These are phyloP conservation scores for Phaffia tasmanica DNA, from an alignment of 768 basidiomycete species.

Conservation along the genomic window DNA sequence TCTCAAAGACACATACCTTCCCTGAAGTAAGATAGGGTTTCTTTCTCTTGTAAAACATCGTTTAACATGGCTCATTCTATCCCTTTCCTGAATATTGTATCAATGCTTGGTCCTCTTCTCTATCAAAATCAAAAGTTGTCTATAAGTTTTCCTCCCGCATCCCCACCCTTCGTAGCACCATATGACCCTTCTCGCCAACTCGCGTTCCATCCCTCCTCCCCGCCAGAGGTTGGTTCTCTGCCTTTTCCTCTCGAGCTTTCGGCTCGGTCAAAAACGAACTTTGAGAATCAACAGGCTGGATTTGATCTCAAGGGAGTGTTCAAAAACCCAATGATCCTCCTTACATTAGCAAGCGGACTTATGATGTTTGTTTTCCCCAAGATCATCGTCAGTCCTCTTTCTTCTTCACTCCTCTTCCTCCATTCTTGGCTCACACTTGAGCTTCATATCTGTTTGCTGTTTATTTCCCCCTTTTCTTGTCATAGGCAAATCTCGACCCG, in stretches of 20 bases:
- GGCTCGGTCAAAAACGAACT: neutral
- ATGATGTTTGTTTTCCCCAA: conserved; percentile 9
- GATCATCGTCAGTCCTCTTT: conserved; percentile 4
- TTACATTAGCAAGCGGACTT: neutral
- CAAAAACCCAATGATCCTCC: conserved; percentile 12
- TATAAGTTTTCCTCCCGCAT: neutral
- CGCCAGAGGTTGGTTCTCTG: conserved; percentile 7
- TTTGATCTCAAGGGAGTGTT: conserved; percentile 5
- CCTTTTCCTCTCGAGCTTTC: conserved; percentile 11
- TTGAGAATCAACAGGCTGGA: neutral
- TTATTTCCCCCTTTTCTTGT: too few relatives aligned
- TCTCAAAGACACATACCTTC: conserved; percentile 3
- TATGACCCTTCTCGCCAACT: conserved; percentile 4
- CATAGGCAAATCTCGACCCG: conserved; percentile 4
- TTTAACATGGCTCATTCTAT: neutral
- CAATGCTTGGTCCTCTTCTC: too few relatives aligned
- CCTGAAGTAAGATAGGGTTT: neutral
- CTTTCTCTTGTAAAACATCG: neutral
- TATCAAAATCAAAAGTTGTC: neutral
- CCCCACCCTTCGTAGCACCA: conserved; percentile 7
- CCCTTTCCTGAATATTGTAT: neutral
- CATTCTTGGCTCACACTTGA: too few relatives aligned
- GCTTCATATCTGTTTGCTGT: too few relatives aligned
- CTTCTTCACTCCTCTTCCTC: neutral
- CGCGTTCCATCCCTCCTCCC: conserved; percentile 8